phyloP scores from a whole-genome alignment of 371 early-diverging fungal species.

The Haplosporangium sp. region DNA sequence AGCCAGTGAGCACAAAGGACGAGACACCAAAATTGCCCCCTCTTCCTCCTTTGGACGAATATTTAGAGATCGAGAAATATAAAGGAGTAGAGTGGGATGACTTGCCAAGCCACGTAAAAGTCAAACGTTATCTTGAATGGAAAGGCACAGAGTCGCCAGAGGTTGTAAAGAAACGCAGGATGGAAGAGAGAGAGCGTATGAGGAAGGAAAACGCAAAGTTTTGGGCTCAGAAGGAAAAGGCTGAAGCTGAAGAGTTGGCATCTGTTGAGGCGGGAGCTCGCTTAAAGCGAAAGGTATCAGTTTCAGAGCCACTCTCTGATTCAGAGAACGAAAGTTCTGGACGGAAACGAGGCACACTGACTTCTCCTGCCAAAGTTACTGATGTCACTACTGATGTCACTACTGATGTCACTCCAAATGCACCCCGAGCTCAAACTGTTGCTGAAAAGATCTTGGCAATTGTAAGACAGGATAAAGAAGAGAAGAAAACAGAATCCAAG shows the following conservation, averaged over 20 bases:
- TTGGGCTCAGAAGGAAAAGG: slow-evolving; percentile 11
- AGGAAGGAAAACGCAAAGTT: slow-evolving; percentile 15
- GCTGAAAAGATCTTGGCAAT: slow-evolving; percentile 28
- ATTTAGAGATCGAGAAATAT: slow-evolving; percentile 47
- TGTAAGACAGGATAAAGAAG: slow-evolving; percentile 16
- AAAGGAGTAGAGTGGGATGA: slow-evolving; percentile 45
- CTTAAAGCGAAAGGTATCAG: slow-evolving; percentile 1
- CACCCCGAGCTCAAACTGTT: slow-evolving; percentile 11
- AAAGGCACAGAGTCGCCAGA: slow-evolving; percentile 46
- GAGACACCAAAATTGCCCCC: slow-evolving; percentile 9
- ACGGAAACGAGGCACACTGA: neutral
- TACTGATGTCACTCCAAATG: neutral
- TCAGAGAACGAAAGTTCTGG: neutral
- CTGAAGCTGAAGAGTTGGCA: neutral
- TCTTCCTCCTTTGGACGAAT: slow-evolving; percentile 30
- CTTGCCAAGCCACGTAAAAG: slow-evolving; percentile 30
- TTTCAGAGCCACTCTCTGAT: slow-evolving; percentile 1
- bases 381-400: neutral
- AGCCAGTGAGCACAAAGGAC: neutral
- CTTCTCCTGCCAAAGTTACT: neutral
- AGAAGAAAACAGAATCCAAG: slow-evolving; percentile 1
- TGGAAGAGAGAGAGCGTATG: slow-evolving; percentile 15
- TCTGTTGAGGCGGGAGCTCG: neutral
- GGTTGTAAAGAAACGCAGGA: slow-evolving; percentile 25
- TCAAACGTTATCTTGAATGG: slow-evolving; percentile 39